Evolutionary conservation across 192 early-diverging fungal genomes (phyloP).

Genomic region (Gonapodya sp.): DNA sequence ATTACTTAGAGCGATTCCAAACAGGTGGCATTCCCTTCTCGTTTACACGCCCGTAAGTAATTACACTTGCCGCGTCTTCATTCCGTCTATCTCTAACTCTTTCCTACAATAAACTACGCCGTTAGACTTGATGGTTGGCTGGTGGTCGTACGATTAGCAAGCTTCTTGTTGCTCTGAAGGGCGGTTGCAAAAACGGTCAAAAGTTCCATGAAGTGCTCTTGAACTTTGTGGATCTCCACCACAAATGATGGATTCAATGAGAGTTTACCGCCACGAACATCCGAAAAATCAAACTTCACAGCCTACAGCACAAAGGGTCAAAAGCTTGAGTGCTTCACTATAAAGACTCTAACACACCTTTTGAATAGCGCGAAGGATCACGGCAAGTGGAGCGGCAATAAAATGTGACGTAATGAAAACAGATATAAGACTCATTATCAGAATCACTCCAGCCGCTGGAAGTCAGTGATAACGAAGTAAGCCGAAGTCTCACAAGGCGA

Average conservation of each 20-base stretch:
- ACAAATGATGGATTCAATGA: background rate
- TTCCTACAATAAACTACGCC: too few relatives aligned
- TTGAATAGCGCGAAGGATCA: background rate
- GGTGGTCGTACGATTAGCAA: background rate
- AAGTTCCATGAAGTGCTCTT: background rate
- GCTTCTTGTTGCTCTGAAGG: background rate
- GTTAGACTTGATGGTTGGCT: too few relatives aligned
- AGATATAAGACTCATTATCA: background rate
- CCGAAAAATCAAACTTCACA: background rate
- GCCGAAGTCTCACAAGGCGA: too few relatives aligned
- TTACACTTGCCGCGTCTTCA: too few relatives aligned
- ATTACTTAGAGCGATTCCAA: too few relatives aligned
- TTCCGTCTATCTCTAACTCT: too few relatives aligned
- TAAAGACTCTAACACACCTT: too few relatives aligned
- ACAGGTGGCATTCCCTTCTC: too few relatives aligned
- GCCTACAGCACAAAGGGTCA: too few relatives aligned
- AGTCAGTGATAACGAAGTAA: too few relatives aligned
- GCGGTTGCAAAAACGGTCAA: background rate
- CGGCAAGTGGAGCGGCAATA: background rate
- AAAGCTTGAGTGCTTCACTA: too few relatives aligned
- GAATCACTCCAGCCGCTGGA: background rate
- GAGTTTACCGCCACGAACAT: background rate
- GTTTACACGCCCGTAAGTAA: too few relatives aligned
- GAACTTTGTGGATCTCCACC: background rate
- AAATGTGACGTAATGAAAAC: background rate